Evolutionary conservation across 2,329 filamentous ascomycete genomes (phyloP), one percentile per base, ranked within the genome.

Genomic region (Capronia americana): DNA sequence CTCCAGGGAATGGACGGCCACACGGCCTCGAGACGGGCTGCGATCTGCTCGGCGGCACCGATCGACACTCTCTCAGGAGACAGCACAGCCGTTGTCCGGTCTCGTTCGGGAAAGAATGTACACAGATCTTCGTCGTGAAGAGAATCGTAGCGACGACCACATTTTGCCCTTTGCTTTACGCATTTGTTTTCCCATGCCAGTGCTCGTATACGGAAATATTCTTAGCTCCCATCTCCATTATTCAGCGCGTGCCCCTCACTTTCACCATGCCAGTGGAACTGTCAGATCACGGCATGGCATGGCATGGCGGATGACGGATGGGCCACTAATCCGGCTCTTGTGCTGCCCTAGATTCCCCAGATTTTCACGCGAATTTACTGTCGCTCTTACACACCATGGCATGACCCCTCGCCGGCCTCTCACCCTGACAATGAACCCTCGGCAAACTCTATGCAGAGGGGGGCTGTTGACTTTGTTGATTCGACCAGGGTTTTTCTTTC

Each of bases 351-450:
- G 38, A 34, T 60, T 53, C 57, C 58, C 58, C 58, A 61, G 58
- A 53, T 51, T 61, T 50, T 61, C 20, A 41, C 44, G n/a, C 57
- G n/a, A 30, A 12, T 59, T 28, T 23, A 28, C 38, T 41, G n/a
- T 32, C 17, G 14, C 34, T 53, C 46, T 53, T 28, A 61, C 58
- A 11, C 57, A 61, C 58, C 58, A 50, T 60, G 34, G 34, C 46
- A 32, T 30, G 44, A 38, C 57, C 58, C 58, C 46, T 61, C 58
- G 58, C 48, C 38, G 58, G 58, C 58, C 57, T 61, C 58, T 61
- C 58, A 61, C 58, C 26, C 17, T 26, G 46, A 51, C 58, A 12
- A 4, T 23, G 23, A 24, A 23, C 3, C 12, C 20, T 51, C 48
- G 48, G 48, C 24, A 51, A 28, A 23, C 14, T 51, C n/a, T 51